These are phyloP conservation scores for Clavispora vitiphila DNA, from an alignment of 805 yeast genomes.

Conservation along the genomic window DNA sequence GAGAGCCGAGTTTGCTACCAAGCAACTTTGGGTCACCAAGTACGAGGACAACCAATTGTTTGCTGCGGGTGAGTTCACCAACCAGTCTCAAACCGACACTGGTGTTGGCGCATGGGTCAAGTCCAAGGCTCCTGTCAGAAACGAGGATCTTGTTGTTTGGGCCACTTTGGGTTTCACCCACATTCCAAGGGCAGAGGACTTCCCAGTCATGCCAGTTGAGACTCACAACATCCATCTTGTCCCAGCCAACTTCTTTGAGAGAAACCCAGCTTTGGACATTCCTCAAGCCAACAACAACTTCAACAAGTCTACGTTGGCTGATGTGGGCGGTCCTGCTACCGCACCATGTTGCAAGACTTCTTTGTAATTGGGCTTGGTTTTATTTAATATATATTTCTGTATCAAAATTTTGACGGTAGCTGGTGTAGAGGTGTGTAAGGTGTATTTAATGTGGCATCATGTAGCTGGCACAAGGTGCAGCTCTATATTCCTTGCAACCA, in stretches of 20 bases:
- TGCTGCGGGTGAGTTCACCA: slow-evolving; percentile 85
- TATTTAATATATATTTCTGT: background rate
- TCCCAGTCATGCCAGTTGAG: slow-evolving; percentile 89
- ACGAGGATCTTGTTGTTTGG: slow-evolving; percentile 75
- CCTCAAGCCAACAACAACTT: slow-evolving; percentile 66
- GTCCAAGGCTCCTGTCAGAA: slow-evolving; percentile 62
- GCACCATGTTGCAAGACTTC: slow-evolving; percentile 35
- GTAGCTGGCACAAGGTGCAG: background rate
- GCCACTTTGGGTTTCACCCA: slow-evolving; percentile 79
- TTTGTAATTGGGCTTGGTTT: slow-evolving; percentile 13
- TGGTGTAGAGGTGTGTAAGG: no score
- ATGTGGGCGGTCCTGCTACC: slow-evolving; percentile 16
- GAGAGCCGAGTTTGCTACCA: slow-evolving; percentile 72
- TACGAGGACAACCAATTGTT: slow-evolving; percentile 66
- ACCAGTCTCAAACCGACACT: slow-evolving; percentile 66
- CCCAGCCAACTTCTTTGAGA: slow-evolving; percentile 72
- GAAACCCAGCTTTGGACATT: slow-evolving; percentile 72
- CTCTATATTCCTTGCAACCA: no score
- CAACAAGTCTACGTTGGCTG: slow-evolving; percentile 54
- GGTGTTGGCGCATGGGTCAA: slow-evolving; percentile 72
- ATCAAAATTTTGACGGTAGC: background rate
- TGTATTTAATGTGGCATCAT: no score
- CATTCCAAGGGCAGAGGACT: slow-evolving; percentile 77
- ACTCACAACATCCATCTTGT: slow-evolving; percentile 58
- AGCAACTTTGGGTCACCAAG: slow-evolving; percentile 80